phyloP scores from a whole-genome alignment of 305 asterid species.

The Solanum chacoense region DNA sequence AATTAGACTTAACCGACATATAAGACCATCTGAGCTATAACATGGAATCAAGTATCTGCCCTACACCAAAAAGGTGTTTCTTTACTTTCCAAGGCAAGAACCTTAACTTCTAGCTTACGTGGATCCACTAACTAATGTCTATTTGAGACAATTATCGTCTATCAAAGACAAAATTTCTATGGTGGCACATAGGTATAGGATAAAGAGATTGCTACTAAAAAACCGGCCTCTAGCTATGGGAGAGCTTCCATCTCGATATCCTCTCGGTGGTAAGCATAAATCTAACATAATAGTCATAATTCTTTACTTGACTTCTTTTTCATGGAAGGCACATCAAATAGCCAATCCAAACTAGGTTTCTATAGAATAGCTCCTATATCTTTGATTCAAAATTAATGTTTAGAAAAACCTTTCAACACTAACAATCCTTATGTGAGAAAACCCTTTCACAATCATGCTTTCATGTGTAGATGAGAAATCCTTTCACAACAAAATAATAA shows the following conservation, averaged over 20 bases:
- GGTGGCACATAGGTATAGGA: neutral
- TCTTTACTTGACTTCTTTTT: neutral
- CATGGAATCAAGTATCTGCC: neutral
- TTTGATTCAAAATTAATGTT: too few relatives aligned
- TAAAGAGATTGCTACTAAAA: neutral
- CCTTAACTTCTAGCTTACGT: neutral
- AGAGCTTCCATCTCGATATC: neutral
- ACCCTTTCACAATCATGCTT: neutral
- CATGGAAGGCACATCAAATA: neutral
- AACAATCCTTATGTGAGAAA: neutral
- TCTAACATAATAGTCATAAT: neutral
- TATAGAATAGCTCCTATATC: neutral
- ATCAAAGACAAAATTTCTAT: neutral
- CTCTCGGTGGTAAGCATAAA: neutral
- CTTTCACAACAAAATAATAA: neutral
- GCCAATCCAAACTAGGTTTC: neutral
- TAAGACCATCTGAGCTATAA: neutral
- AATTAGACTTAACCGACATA: neutral
- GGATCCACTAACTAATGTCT: neutral
- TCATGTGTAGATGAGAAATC: neutral
- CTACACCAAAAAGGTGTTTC: neutral
- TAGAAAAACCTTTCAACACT: neutral
- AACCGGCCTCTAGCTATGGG: neutral
- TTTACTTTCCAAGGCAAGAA: neutral
- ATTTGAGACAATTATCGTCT: neutral